phyloP scores from a whole-genome alignment of 2,329 filamentous ascomycete genomes.

The Tricladium varicosporioides region DNA sequence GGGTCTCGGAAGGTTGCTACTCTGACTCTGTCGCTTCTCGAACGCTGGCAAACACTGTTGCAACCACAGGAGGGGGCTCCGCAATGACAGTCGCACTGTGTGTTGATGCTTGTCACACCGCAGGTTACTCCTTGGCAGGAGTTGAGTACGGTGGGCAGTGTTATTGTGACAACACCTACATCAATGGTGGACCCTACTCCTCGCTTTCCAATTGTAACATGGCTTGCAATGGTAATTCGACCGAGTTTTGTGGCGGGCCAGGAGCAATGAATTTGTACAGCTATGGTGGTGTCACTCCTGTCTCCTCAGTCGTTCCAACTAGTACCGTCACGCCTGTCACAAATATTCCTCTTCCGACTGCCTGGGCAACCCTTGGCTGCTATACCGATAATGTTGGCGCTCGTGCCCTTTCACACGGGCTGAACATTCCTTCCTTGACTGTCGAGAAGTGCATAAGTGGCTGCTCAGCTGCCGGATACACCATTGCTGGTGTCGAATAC shows the following conservation, averaged over 20 bases:
- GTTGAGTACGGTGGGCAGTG: constrained; percentile 38
- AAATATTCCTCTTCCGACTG: background rate
- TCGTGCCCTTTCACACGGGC: constrained; percentile 22
- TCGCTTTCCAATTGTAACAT: background rate
- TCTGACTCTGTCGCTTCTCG: constrained; percentile 6
- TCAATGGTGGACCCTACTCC: background rate
- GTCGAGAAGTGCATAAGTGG: constrained; percentile 5
- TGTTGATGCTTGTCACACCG: constrained; percentile 22
- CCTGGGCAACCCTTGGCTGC: constrained; percentile 30
- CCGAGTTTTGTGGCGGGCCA: constrained; percentile 2
- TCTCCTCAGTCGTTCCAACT: background rate
- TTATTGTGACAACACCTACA: background rate
- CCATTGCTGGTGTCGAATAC: constrained; percentile 36
- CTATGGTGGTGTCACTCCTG: constrained; percentile 2
- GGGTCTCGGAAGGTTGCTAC: constrained; percentile 25
- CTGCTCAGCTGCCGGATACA: constrained; percentile 25
- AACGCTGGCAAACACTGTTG: constrained; percentile 12
- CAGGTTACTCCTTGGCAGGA: constrained; percentile 40
- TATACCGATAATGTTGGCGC: constrained; percentile 30
- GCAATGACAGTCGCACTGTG: constrained; percentile 24
- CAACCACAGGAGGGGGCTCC: constrained; percentile 12
- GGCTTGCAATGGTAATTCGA: background rate
- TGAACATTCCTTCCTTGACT: background rate
- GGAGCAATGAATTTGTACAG: constrained; percentile 8
- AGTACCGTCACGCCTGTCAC: constrained; percentile 1